These are phyloP conservation scores for Aphanocladium album DNA, from an alignment of 2,329 filamentous ascomycete genomes.

Conservation along the genomic window DNA sequence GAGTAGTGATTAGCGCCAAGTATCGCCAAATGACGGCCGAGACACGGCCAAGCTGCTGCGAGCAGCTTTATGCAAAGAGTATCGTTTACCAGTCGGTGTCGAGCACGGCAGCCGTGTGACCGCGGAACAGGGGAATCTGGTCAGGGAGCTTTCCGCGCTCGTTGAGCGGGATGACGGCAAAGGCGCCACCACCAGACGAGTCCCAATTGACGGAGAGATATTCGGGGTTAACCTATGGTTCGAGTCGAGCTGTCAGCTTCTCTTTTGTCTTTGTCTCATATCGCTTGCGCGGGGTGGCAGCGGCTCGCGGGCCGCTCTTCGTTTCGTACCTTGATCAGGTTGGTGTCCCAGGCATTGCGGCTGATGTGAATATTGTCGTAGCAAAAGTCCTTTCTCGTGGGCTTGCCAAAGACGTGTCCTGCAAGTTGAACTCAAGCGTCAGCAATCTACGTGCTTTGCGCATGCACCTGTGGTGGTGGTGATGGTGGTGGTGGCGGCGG, in stretches of 20 bases:
- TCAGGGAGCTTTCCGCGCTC: conserved; percentile 91
- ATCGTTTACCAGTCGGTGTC: conserved; percentile 83
- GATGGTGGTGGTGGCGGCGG: conserved; percentile 18
- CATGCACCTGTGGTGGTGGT: conserved; percentile 7
- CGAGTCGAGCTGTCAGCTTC: conserved; percentile 19
- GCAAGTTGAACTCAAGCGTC: conserved; percentile 13
- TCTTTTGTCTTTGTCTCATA: background rate
- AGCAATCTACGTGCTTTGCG: conserved; percentile 17
- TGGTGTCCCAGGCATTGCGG: conserved; percentile 98
- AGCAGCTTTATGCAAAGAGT: conserved; percentile 7
- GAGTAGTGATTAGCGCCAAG: background rate
- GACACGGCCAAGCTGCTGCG: background rate
- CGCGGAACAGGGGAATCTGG: conserved; percentile 88
- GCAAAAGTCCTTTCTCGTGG: conserved; percentile 94
- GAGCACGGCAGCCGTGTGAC: conserved; percentile 90
- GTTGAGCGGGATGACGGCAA: conserved; percentile 86
- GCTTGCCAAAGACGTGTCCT: conserved; percentile 98
- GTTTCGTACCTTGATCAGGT: conserved; percentile 82
- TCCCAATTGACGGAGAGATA: conserved; percentile 99
- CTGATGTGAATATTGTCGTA: conserved; percentile 98
- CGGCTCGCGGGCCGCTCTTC: conserved; percentile 14
- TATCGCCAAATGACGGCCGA: background rate
- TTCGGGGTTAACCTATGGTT: conserved; percentile 77
- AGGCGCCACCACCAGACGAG: conserved; percentile 88
- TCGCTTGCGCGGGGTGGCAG: background rate